Conservation (phyloP, 768 basidiomycete genomes). For the Lentinula raphanica region DNA sequence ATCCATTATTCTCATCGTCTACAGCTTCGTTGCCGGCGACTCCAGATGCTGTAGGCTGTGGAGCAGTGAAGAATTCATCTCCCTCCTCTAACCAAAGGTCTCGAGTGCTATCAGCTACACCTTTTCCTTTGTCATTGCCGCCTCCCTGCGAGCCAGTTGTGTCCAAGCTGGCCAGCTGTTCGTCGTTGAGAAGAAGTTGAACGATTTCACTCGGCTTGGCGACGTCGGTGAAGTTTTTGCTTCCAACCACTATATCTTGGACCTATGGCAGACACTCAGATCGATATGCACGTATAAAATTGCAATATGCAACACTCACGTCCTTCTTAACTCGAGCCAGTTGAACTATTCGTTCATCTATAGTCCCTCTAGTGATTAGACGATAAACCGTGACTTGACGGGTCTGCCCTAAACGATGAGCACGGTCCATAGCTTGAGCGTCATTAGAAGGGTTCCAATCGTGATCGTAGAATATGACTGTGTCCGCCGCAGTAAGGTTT, state of each 20-base stretch:
- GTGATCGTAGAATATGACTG: slow-evolving; percentile 92
- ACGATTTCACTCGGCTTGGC: slow-evolving; percentile 96
- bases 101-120: slow-evolving; percentile 35
- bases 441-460: slow-evolving; percentile 98
- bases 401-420: slow-evolving; percentile 94
- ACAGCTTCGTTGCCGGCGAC: slow-evolving; percentile 18
- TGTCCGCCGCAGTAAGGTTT: slow-evolving; percentile 93
- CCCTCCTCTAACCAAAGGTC: slow-evolving; percentile 87
- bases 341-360: slow-evolving; percentile 96
- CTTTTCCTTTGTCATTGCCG: slow-evolving; percentile 29
- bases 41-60: slow-evolving; percentile 29
- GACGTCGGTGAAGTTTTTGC: slow-evolving; percentile 90
- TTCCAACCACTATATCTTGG: slow-evolving; percentile 98
- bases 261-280: slow-evolving; percentile 47
- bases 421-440: slow-evolving; percentile 97
- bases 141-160: slow-evolving; percentile 33
- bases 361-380: slow-evolving; percentile 87
- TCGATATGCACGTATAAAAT: background rate
- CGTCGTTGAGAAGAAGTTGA: slow-evolving; percentile 88
- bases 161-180: slow-evolving; percentile 76
- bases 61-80: slow-evolving; percentile 74
- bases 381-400: slow-evolving; percentile 97
- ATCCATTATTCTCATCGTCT: slow-evolving; percentile 34
- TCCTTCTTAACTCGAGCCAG: slow-evolving; percentile 97
- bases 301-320: slow-evolving; percentile 39